Evolutionary conservation across 257 asterid genomes (phyloP).

Genomic region (Fraxinus quadrangulata): DNA sequence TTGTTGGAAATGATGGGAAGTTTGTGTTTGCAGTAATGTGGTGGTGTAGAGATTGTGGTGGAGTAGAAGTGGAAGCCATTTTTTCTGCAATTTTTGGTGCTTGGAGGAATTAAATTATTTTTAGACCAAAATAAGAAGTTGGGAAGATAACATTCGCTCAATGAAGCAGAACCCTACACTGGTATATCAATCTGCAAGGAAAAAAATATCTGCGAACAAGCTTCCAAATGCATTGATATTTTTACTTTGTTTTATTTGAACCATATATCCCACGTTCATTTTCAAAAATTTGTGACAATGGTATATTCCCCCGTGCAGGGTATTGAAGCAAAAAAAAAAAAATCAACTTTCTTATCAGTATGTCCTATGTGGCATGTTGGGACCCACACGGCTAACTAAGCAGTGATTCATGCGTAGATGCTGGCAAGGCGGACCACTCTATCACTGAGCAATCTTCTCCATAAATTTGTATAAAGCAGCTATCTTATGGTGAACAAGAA

Average conservation of each 20-base stretch:
- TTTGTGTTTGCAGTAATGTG: constrained; percentile 32
- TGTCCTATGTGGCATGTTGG: neutral
- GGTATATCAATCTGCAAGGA: constrained; percentile 19
- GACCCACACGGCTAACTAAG: neutral
- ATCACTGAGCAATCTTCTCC: neutral
- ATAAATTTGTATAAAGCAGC: too few relatives aligned
- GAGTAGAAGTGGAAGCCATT: constrained; percentile 53
- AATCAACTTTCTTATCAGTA: neutral
- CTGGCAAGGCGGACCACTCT: neutral
- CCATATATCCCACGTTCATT: constrained; percentile 21
- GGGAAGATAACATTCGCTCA: constrained; percentile 48
- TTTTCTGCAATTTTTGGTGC: constrained; percentile 28
- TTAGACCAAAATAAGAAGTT: neutral
- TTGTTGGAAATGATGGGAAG: constrained; percentile 30
- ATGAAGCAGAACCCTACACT: constrained; percentile 48
- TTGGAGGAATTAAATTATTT: constrained; percentile 3
- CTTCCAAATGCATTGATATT: constrained; percentile 54
- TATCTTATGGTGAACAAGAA: too few relatives aligned
- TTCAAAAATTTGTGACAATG: constrained; percentile 15
- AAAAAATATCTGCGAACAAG: constrained; percentile 49
- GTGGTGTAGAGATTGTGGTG: constrained; percentile 35
- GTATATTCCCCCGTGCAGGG: neutral
- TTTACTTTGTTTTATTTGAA: constrained; percentile 44
- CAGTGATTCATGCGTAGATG: neutral
- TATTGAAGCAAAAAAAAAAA: neutral